phyloP scores from a whole-genome alignment of 1,139 yeast genomes.

The Nakaseomyces nivariensis region DNA sequence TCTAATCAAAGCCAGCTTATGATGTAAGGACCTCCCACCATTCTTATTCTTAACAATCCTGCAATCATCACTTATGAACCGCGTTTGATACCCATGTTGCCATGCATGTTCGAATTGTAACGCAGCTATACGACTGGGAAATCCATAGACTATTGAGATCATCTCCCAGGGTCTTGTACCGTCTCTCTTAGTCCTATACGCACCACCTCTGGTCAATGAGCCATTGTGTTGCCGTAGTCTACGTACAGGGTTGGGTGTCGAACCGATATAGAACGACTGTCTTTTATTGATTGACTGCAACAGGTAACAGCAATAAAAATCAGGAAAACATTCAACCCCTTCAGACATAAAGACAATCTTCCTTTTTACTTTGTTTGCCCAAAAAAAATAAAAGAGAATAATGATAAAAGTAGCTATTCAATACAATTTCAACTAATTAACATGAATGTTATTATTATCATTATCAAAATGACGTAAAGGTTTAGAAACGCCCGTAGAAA shows the following conservation, averaged over 20 bases:
- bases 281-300: slow-evolving; percentile 49
- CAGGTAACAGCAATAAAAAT: slow-evolving; percentile 58
- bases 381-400: neutral
- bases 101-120: slow-evolving; percentile 67
- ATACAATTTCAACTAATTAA: no score
- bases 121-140: slow-evolving; percentile 62
- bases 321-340: slow-evolving; percentile 1
- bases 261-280: slow-evolving; percentile 58
- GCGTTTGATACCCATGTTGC: slow-evolving; percentile 60
- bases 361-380: no score
- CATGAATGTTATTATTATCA: no score
- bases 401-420: no score
- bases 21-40: slow-evolving; percentile 36
- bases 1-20: slow-evolving; percentile 43
- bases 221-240: slow-evolving; percentile 76
- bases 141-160: slow-evolving; percentile 53
- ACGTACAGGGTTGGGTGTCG: slow-evolving; percentile 64
- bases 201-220: slow-evolving; percentile 52
- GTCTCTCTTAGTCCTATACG: slow-evolving; percentile 47
- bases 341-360: neutral
- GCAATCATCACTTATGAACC: slow-evolving; percentile 39
- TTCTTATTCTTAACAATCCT: slow-evolving; percentile 28
- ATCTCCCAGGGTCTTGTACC: slow-evolving; percentile 68
- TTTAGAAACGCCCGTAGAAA: no score
- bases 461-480: no score